These are phyloP conservation scores for Macadamia tetraphylla DNA, from an alignment of 164 flowering plant genomes.

Conservation along the genomic window DNA sequence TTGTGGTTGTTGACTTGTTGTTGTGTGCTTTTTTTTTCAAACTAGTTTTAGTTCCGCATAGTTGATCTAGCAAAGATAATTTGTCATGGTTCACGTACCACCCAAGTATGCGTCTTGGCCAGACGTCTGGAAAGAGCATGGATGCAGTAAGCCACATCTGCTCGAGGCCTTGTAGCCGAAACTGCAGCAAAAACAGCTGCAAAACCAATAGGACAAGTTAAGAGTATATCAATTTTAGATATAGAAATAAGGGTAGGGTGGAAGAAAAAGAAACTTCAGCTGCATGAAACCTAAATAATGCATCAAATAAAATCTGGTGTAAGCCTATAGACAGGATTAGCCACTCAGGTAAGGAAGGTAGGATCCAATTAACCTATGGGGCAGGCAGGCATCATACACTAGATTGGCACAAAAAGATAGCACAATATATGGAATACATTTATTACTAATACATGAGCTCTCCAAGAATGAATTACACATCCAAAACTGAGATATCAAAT, in stretches of 20 bases:
- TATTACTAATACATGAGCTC: too few species aligned
- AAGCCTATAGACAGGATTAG: neutral
- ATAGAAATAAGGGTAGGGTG: neutral
- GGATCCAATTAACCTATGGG: neutral
- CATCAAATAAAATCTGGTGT: neutral
- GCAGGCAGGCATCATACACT: neutral
- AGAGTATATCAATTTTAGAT: neutral
- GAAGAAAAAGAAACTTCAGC: neutral
- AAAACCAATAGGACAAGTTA: constrained; percentile 4
- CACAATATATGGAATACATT: neutral
- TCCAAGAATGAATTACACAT: neutral
- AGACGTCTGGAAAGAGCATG: constrained; percentile 87
- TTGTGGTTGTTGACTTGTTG: too few species aligned
- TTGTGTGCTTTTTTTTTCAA: neutral
- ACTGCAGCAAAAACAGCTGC: constrained; percentile 81
- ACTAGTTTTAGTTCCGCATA: neutral
- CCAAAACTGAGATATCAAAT: neutral
- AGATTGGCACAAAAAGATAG: neutral
- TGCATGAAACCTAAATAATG: neutral
- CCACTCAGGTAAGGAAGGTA: neutral
- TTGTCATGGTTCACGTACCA: constrained; percentile 37
- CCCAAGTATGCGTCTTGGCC: constrained; percentile 92
- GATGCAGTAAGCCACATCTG: constrained; percentile 96
- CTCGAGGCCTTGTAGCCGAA: constrained; percentile 90
- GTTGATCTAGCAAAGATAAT: neutral